Percentiles rank a stretch among this genome's conserved stretches.
phyloP scores from a whole-genome alignment of 192 early-diverging fungal genomes.

The Coemansia sp. region DNA sequence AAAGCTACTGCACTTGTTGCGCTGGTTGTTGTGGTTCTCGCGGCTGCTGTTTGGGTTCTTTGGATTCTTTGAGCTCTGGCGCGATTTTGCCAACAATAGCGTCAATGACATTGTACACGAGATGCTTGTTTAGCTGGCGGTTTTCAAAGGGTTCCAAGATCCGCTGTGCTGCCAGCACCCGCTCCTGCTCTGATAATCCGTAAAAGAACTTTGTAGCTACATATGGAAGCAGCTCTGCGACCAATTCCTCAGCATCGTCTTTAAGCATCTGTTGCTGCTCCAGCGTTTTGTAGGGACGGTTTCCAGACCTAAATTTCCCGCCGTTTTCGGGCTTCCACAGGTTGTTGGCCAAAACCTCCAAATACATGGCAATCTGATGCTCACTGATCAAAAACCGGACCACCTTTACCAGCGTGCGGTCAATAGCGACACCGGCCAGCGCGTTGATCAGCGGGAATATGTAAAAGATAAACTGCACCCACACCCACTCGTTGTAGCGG shows the following conservation, averaged over 20 bases:
- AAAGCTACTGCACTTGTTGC: neutral
- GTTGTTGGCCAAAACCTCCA: conserved; percentile 28
- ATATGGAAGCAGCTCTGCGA: conserved; percentile 48
- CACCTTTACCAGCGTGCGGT: conserved; percentile 46
- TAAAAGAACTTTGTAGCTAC: conserved; percentile 47
- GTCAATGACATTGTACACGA: conserved; percentile 49
- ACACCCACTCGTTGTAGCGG: conserved; percentile 52
- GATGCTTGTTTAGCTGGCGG: conserved; percentile 52
- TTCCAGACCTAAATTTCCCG: conserved; percentile 30
- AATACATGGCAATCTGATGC: conserved; percentile 42
- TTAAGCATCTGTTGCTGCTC: conserved; percentile 47
- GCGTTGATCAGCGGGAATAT: conserved; percentile 52
- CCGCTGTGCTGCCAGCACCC: conserved; percentile 36
- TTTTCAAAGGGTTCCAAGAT: conserved; percentile 55
- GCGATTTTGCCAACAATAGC: conserved; percentile 50
- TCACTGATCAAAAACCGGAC: conserved; percentile 40
- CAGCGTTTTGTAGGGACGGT: conserved; percentile 49
- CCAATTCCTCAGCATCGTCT: conserved; percentile 39
- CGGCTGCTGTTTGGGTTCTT: conserved; percentile 7
- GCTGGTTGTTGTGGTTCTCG: conserved; percentile 4
- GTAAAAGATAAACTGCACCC: conserved; percentile 53
- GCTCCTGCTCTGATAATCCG: conserved; percentile 33
- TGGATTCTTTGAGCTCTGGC: conserved; percentile 34
- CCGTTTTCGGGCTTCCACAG: conserved; percentile 50
- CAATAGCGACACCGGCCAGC: conserved; percentile 45